phyloP scores from a whole-genome alignment of 148 eudicot genomes.

The Amaranthus hypochondriacus region DNA sequence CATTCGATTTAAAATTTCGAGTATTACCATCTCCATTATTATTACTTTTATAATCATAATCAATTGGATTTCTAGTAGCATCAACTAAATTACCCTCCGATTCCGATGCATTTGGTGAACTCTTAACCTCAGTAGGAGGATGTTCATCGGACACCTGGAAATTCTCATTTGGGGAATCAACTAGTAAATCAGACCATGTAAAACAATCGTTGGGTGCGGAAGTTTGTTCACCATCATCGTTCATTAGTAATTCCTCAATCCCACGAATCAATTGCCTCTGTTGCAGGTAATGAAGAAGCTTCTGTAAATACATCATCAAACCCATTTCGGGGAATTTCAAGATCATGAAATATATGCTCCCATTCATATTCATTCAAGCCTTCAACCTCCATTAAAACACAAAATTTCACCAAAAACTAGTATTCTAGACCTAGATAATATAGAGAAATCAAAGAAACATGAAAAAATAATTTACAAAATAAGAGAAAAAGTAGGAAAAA shows the following conservation, averaged over 20 bases:
- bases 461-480: constrained; percentile 4
- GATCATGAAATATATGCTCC: constrained; percentile 22
- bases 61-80: neutral
- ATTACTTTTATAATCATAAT: neutral
- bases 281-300: neutral
- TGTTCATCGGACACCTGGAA: constrained; percentile 14
- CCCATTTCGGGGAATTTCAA: constrained; percentile 11
- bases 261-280: constrained; percentile 15
- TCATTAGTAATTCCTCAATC: constrained; percentile 49
- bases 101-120: constrained; percentile 18
- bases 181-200: constrained; percentile 25
- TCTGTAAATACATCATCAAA: neutral
- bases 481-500: neutral
- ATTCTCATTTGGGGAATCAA: constrained; percentile 28
- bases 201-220: neutral
- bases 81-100: constrained; percentile 7
- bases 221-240: constrained; percentile 30
- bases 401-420: constrained; percentile 4
- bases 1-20: constrained; percentile 8
- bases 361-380: constrained; percentile 26
- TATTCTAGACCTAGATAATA: neutral
- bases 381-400: neutral
- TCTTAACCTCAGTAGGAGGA: constrained; percentile 5
- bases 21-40: neutral
- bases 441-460: neutral